phyloP scores from a whole-genome alignment of 2,329 filamentous ascomycete genomes.

The Fusarium equiseti region DNA sequence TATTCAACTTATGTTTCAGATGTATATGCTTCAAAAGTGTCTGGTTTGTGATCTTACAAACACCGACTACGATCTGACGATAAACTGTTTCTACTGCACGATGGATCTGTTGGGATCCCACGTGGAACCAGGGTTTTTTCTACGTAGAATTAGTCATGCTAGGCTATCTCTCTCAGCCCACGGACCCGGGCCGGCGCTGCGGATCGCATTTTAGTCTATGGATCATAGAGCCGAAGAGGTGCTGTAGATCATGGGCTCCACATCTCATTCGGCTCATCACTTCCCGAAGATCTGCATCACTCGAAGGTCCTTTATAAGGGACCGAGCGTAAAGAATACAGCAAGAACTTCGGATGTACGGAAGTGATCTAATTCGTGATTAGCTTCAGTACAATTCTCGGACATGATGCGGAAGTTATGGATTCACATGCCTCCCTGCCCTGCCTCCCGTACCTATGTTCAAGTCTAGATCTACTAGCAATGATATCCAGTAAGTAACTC shows the following conservation, averaged over 20 bases:
- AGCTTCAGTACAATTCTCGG: background rate
- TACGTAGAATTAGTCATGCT: background rate
- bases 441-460: rapidly evolving
- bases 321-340: background rate
- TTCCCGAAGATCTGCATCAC: background rate
- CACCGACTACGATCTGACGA: background rate
- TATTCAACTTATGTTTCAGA: rapidly evolving
- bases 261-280: background rate
- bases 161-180: background rate
- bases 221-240: background rate
- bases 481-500: no score
- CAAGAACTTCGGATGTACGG: background rate
- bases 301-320: background rate
- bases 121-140: background rate
- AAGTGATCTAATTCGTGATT: rapidly evolving
- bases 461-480: background rate
- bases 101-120: background rate
- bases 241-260: background rate
- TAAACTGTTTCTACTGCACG: background rate
- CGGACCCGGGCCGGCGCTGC: background rate
- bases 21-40: background rate
- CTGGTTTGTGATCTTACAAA: no score
- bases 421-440: no score
- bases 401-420: rapidly evolving
- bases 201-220: background rate